phyloP scores from a whole-genome alignment of 2,329 filamentous ascomycete genomes.

The Incumbomyces lentus region DNA sequence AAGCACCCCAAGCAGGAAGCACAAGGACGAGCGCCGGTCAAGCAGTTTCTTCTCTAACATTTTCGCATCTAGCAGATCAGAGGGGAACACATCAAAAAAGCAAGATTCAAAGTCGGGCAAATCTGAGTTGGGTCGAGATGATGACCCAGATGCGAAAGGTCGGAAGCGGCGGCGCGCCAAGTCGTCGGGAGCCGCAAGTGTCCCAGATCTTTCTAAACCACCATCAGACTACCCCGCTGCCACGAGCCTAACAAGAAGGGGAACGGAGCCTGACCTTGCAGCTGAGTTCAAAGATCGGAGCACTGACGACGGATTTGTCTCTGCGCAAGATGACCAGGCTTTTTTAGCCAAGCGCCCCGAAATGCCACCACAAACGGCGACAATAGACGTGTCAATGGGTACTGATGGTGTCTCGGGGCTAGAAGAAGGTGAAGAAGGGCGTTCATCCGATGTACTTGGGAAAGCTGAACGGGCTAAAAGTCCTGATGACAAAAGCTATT shows the following conservation, averaged over 20 bases:
- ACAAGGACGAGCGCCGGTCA: conserved; percentile 22
- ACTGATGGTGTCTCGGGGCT: conserved; percentile 38
- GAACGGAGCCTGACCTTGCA: conserved; percentile 15
- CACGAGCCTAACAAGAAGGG: conserved; percentile 8
- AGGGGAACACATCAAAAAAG: conserved; percentile 19
- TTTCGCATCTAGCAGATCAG: conserved; percentile 22
- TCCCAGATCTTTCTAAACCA: conserved; percentile 1
- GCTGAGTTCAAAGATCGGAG: conserved; percentile 23
- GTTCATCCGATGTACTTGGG: background rate
- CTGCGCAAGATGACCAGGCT: conserved; percentile 36
- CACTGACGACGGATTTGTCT: conserved; percentile 20
- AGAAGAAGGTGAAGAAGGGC: conserved; percentile 3
- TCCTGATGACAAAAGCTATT: background rate
- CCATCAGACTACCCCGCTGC: background rate
- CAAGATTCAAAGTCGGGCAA: conserved; percentile 25
- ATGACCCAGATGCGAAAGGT: conserved; percentile 28
- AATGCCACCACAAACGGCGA: conserved; percentile 41
- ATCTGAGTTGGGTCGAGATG: conserved; percentile 28
- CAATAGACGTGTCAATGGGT: conserved; percentile 24
- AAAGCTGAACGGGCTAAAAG: conserved; percentile 1
- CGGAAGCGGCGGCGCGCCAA: conserved; percentile 23
- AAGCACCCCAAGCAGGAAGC: conserved; percentile 20
- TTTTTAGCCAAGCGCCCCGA: conserved; percentile 57
- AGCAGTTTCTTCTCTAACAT: conserved; percentile 29
- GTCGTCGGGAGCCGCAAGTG: conserved; percentile 7